phyloP scores from a whole-genome alignment of 345 rosid species.

The Sonneratia caseolaris region DNA sequence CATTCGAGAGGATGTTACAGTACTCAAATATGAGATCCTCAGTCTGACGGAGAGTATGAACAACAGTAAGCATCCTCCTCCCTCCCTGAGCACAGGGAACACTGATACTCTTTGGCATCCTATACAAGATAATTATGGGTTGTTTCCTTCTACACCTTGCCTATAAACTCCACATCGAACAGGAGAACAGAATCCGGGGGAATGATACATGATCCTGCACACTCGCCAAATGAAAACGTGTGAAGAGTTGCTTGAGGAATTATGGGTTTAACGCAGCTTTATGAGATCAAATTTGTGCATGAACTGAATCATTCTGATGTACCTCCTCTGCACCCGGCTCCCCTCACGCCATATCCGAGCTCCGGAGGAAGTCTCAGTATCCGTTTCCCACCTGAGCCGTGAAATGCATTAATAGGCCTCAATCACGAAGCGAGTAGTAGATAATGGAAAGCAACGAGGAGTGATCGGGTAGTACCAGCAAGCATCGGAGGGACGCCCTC shows the following conservation, averaged over 20 bases:
- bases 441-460: neutral
- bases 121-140: neutral
- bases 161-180: slow-evolving; percentile 75
- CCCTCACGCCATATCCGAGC: slow-evolving; percentile 79
- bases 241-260: neutral
- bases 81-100: neutral
- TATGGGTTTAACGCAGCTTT: neutral
- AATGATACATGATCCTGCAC: slow-evolving; percentile 77
- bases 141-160: slow-evolving; percentile 26
- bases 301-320: neutral
- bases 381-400: slow-evolving; percentile 57
- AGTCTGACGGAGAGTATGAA: neutral
- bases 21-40: neutral
- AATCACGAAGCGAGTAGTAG: neutral
- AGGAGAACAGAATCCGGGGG: slow-evolving; percentile 81
- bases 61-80: neutral
- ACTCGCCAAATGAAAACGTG: neutral
- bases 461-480: slow-evolving; percentile 34
- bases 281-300: neutral
- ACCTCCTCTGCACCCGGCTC: slow-evolving; percentile 97
- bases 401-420: neutral
- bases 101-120: neutral
- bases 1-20: neutral
- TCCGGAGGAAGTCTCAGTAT: slow-evolving; percentile 61
- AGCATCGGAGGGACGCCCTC: slow-evolving; percentile 90